Base-by-base conservation (phyloP, 768 basidiomycete species). In the Clathrus columnatus region DNA sequence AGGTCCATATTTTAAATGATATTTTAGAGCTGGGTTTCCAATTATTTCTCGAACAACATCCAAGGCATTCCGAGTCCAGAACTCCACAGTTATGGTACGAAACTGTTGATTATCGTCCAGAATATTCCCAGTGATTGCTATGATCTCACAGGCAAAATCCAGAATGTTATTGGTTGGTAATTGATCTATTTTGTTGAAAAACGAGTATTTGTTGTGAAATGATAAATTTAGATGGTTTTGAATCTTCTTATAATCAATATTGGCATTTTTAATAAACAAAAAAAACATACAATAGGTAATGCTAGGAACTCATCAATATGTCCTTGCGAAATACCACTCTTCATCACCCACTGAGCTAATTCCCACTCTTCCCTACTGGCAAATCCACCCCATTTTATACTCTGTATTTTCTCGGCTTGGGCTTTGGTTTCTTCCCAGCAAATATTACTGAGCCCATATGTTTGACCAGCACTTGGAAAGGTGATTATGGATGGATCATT, bases 31-130 rank as follows among this genome's bases (percentile, higher is more conserved):
- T 8, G 67, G 64, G 48, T 72, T 70, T 17, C 61, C 60, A 30
- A 69, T 64, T 0, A 73, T 60, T 10, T 65, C 60, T 18, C 61
- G 50, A 18, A 71, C 62, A 26, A 64, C 67, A 30, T 68, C 62
- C 20, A 73, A 42, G 14, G 68, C 67, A 56, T 73, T 59, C 1
- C 67, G 58, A 45, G 50, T 54, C 67, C 68, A 69, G 8, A 69
- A 54, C 48, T 69, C 63, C 0, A 66, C 29, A 3, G 59, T 49
- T 46, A 67, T 57, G 8, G 42, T 29, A 24, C 47, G 26, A 4
- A 8, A 14, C 48, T 61, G 18, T 18, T 58, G 53, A 29, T 59
- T 44, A 41, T 58, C 24, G 32, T 60, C 59, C 0, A 54, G n/a
- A 5, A 50, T 16, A 47, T 69, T 58, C 20, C 63, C 68, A 1